phyloP scores from a whole-genome alignment of 2,329 filamentous ascomycete species.

The Phialophora tarda region DNA sequence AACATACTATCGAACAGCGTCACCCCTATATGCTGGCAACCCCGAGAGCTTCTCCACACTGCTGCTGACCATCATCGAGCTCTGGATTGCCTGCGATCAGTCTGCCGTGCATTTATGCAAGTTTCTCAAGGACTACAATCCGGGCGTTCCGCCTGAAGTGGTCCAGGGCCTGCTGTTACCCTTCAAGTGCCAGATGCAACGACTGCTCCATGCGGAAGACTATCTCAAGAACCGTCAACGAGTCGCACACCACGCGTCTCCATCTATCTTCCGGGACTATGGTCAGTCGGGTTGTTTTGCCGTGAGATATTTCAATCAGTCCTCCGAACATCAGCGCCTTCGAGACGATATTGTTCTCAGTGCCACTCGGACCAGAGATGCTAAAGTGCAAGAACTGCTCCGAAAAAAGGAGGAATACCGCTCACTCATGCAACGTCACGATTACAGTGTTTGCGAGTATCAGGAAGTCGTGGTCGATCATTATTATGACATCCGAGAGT shows the following conservation, averaged over 20 bases:
- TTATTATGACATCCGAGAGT: not conserved
- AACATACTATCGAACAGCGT: slow-evolving; percentile 1
- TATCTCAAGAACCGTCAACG: slow-evolving; percentile 14
- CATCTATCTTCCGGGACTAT: slow-evolving; percentile 19
- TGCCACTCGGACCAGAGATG: slow-evolving; percentile 43
- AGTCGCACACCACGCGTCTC: not conserved
- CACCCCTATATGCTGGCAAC: slow-evolving; percentile 10
- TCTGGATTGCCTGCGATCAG: slow-evolving; percentile 19
- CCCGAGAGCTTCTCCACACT: not conserved
- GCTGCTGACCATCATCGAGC: slow-evolving; percentile 9
- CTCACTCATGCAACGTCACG: slow-evolving; percentile 37
- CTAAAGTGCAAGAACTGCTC: slow-evolving; percentile 47
- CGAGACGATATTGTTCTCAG: slow-evolving; percentile 47
- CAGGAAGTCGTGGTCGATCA: slow-evolving; percentile 21
- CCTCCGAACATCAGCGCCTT: slow-evolving; percentile 48
- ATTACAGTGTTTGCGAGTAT: slow-evolving; percentile 27
- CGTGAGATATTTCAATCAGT: slow-evolving; percentile 56
- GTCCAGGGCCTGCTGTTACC: slow-evolving; percentile 39
- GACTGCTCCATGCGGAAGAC: slow-evolving; percentile 29
- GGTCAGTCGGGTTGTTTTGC: slow-evolving; percentile 48
- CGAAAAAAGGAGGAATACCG: slow-evolving; percentile 42
- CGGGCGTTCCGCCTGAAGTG: slow-evolving; percentile 13
- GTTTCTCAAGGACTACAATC: slow-evolving; percentile 22
- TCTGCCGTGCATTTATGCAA: slow-evolving; percentile 12
- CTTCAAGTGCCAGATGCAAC: slow-evolving; percentile 37